A percentile compares a stretch with the other conserved stretches of the same genome.
phyloP scores from a whole-genome alignment of 768 basidiomycete genomes.

The Leccinum imitatum region DNA sequence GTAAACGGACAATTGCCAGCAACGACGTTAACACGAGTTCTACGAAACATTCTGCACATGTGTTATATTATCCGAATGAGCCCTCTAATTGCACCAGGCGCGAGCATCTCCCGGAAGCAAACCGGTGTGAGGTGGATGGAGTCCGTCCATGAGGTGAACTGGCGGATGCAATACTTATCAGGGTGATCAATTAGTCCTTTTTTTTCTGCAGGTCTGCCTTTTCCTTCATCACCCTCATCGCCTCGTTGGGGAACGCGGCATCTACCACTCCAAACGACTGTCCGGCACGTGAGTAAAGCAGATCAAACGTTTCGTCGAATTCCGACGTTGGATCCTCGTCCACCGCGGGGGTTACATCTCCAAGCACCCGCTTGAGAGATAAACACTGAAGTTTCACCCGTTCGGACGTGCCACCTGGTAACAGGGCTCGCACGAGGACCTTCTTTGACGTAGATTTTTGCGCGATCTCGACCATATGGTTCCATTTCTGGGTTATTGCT shows the following conservation, averaged over 20 bases:
- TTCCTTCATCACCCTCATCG: slow-evolving; percentile 14
- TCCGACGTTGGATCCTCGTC: slow-evolving; percentile 21
- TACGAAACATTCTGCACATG: background rate
- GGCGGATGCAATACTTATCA: background rate
- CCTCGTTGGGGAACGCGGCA: slow-evolving; percentile 22
- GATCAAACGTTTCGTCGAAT: slow-evolving; percentile 22
- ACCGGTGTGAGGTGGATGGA: background rate
- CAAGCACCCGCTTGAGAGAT: slow-evolving; percentile 21
- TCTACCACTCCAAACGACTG: slow-evolving; percentile 21
- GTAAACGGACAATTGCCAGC: slow-evolving; percentile 4
- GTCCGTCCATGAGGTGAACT: background rate
- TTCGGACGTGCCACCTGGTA: slow-evolving; percentile 24
- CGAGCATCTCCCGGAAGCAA: background rate
- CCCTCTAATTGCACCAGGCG: background rate
- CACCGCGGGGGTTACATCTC: slow-evolving; percentile 1
- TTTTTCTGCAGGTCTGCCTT: slow-evolving; percentile 3
- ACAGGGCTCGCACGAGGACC: slow-evolving; percentile 30
- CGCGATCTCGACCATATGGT: slow-evolving; percentile 29
- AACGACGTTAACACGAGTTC: background rate
- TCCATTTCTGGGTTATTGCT: slow-evolving; percentile 25
- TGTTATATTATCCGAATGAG: background rate
- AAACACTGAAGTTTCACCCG: slow-evolving; percentile 29
- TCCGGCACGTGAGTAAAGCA: slow-evolving; percentile 26
- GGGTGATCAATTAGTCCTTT: background rate
- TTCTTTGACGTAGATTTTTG: slow-evolving; percentile 20